Base-by-base conservation (phyloP, 2,329 filamentous ascomycete genomes). In the Drechslera avenae region DNA sequence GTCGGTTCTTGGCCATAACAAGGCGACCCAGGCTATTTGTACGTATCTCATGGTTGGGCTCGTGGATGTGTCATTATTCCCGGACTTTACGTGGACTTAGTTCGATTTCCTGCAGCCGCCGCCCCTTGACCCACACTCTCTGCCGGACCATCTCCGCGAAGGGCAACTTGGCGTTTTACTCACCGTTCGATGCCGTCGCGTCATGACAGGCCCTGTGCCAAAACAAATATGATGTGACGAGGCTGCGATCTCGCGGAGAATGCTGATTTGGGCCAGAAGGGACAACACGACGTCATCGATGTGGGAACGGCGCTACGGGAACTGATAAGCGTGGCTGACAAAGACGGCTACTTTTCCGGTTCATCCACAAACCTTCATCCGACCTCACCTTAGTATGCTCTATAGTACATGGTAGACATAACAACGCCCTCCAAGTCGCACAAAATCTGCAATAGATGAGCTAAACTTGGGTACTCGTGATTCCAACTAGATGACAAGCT, bases 51-150 rank as follows among this genome's bases (percentile, higher is more conserved):
- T 10, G 28, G 13, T 19, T 42, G 36, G 39, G 18, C 16, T 28
- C 10, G 14, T 42, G 33, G 23, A 42, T 33, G 30, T 42, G 33
- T 34, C 21, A n/a, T 58, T 58, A 58, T 58, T 51, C 28, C 50
- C 52, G 56, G 53, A 44, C 9, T 31, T 39, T 42, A 19, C 14
- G 26, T 44, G 49, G 33, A 44, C 35, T 49, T 48, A 51, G 44
- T 17, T 34, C 17, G 39, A 37, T 34, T 5, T 8, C 39, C 42
- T 40, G 33, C 39, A 14, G 21, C 39, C 13, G 28, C 28, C 39
- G n/a, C 36, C 28, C 21, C 26, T 16, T 34, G 46, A 46, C 47
- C 39, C 44, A 43, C 36, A 31, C 14, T 13, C 18, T 49, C 16
- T 33, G 39, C 40, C 35, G 16, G 32, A n/a, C 40, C 37, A 46